A percentile compares a stretch with the other conserved stretches of the same genome.
Evolutionary conservation across 2,329 filamentous ascomycete genomes (phyloP).

Genomic region (Malbranchea zuffiana): DNA sequence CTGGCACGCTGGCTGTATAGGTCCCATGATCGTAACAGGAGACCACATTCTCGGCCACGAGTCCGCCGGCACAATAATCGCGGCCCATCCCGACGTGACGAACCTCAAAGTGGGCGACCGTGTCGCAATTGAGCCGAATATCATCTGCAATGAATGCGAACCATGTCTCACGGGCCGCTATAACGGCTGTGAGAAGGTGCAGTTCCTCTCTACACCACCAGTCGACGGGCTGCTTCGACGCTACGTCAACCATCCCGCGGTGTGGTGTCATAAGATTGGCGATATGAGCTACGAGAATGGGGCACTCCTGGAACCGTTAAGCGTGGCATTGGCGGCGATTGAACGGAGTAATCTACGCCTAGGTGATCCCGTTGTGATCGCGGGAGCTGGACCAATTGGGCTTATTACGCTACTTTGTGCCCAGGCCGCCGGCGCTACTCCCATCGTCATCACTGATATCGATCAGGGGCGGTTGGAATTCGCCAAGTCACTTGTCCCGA

Average conservation of each 20-base stretch:
- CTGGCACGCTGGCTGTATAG: slow-evolving; percentile 91
- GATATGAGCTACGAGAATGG: slow-evolving; percentile 87
- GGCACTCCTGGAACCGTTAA: slow-evolving; percentile 79
- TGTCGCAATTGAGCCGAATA: slow-evolving; percentile 86
- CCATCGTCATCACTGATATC: slow-evolving; percentile 89
- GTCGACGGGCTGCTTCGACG: slow-evolving; percentile 75
- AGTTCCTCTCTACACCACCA: slow-evolving; percentile 84
- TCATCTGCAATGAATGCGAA: slow-evolving; percentile 84
- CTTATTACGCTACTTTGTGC: slow-evolving; percentile 77
- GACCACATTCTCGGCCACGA: slow-evolving; percentile 93
- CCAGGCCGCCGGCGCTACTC: slow-evolving; percentile 76
- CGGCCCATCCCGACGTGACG: slow-evolving; percentile 62
- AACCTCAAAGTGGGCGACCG: slow-evolving; percentile 73
- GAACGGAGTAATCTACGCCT: slow-evolving; percentile 70
- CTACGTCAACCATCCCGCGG: slow-evolving; percentile 88
- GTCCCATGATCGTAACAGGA: slow-evolving; percentile 82
- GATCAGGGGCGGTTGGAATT: slow-evolving; percentile 76
- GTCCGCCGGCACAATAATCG: slow-evolving; percentile 67
- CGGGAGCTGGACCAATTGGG: slow-evolving; percentile 88
- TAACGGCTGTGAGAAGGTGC: slow-evolving; percentile 80
- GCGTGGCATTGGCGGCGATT: slow-evolving; percentile 78
- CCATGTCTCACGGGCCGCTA: slow-evolving; percentile 86
- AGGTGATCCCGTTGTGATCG: slow-evolving; percentile 79
- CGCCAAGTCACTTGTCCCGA: slow-evolving; percentile 70
- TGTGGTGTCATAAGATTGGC: slow-evolving; percentile 94